Evolutionary conservation across 441 rosid species (phyloP).

Genomic region (Corymbia calophylla): DNA sequence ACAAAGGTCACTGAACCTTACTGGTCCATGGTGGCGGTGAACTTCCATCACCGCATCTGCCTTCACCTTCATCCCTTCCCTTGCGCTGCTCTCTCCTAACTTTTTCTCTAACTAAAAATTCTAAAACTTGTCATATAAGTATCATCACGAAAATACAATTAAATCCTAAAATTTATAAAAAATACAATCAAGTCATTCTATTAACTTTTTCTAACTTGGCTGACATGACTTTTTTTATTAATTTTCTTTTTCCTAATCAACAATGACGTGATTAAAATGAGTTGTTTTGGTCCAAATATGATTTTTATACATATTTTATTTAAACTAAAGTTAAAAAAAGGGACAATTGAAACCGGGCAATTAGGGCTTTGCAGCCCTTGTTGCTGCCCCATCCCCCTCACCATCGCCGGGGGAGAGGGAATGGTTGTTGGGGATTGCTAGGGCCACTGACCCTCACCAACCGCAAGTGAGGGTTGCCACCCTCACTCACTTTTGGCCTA

Average conservation of each 20-base stretch:
- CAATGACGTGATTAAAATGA: not conserved
- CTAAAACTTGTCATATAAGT: too few species aligned
- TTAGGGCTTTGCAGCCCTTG: not conserved
- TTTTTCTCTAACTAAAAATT: not conserved
- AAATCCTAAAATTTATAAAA: too few species aligned
- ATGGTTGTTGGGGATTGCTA: too few species aligned
- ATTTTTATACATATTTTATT: too few species aligned
- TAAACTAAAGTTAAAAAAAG: too few species aligned
- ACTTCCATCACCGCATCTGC: not conserved
- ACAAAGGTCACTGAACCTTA: not conserved
- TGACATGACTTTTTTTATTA: too few species aligned
- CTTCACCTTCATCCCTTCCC: not conserved
- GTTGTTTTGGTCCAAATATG: not conserved
- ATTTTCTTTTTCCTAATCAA: too few species aligned
- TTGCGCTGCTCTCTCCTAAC: not conserved
- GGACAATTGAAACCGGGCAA: too few species aligned
- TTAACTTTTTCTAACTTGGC: not conserved
- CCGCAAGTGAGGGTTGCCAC: rapidly evolving
- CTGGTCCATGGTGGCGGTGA: too few species aligned
- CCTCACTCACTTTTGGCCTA: not conserved
- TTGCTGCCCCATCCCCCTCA: not conserved
- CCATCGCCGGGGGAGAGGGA: not conserved
- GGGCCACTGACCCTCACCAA: too few species aligned
- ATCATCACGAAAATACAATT: too few species aligned
- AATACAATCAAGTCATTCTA: too few species aligned